These are phyloP conservation scores for Haplosporangium sp. DNA, from an alignment of 371 early-diverging fungal genomes.

Conservation along the genomic window DNA sequence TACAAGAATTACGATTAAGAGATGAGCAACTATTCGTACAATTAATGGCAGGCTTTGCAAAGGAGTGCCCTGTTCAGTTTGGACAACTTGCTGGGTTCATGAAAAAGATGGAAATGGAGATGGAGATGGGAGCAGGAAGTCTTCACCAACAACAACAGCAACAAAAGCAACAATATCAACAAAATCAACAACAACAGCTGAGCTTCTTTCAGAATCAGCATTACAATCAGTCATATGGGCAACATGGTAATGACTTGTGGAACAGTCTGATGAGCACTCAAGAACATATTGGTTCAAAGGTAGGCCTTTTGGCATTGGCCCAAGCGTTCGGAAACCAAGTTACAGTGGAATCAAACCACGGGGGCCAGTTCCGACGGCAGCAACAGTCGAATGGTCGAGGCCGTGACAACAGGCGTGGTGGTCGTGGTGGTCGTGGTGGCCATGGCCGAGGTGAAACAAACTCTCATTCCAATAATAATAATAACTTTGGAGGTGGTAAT, in stretches of 20 bases:
- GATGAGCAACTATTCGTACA: constrained; percentile 38
- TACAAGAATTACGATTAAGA: constrained; percentile 42
- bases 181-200: constrained; percentile 15
- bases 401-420: constrained; percentile 2
- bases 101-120: constrained; percentile 41
- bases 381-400: not conserved
- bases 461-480: not conserved
- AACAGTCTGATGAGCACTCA: constrained; percentile 1
- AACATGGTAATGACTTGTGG: not conserved
- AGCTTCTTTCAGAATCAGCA: constrained; percentile 1
- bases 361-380: constrained; percentile 17
- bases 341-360: not conserved
- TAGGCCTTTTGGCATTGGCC: constrained; percentile 23
- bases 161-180: constrained; percentile 18
- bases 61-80: constrained; percentile 49
- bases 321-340: constrained; percentile 30
- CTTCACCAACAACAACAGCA: not conserved
- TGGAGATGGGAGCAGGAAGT: constrained; percentile 12
- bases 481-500: constrained; percentile 2
- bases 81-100: constrained; percentile 40
- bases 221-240: constrained; percentile 6
- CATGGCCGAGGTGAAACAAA: constrained; percentile 5
- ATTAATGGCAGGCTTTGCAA: constrained; percentile 43
- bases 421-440: constrained; percentile 16
- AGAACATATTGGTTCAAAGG: constrained; percentile 13